phyloP scores from a whole-genome alignment of 495 filamentous ascomycete species.

The Parachaetomium inaequale region DNA sequence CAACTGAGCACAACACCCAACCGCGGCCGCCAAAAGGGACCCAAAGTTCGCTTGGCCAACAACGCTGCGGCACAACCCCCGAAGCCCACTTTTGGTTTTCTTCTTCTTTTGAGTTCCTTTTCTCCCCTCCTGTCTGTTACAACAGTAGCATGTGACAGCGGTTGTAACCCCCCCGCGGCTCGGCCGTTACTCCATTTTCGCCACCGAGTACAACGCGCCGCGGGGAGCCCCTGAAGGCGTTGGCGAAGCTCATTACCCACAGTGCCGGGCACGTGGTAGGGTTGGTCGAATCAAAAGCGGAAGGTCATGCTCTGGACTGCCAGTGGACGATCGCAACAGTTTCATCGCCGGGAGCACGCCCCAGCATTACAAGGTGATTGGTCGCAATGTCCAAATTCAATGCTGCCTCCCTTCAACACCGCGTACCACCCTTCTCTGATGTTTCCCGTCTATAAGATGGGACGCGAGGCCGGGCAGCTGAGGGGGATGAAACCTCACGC shows the following conservation, averaged over 20 bases:
- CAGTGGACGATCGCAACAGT: not conserved
- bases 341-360: not conserved
- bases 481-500: no score
- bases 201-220: constrained; percentile 1
- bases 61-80: no score
- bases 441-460: not conserved
- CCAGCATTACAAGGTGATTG: not conserved
- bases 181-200: not conserved
- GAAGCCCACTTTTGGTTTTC: no score
- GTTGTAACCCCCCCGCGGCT: not conserved
- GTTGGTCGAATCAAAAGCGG: constrained; percentile 7
- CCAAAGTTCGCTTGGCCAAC: no score
- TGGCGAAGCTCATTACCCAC: not conserved
- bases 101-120: not conserved
- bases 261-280: constrained; percentile 5
- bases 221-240: not conserved
- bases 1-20: no score
- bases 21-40: no score
- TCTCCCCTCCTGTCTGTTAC: not conserved
- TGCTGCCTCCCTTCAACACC: not conserved
- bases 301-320: not conserved
- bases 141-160: not conserved
- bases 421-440: not conserved
- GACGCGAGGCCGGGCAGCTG: no score
- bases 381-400: not conserved